Evolutionary conservation across 2,329 filamentous ascomycete species (phyloP).

Genomic region (Torrubiellomyces zombiae): DNA sequence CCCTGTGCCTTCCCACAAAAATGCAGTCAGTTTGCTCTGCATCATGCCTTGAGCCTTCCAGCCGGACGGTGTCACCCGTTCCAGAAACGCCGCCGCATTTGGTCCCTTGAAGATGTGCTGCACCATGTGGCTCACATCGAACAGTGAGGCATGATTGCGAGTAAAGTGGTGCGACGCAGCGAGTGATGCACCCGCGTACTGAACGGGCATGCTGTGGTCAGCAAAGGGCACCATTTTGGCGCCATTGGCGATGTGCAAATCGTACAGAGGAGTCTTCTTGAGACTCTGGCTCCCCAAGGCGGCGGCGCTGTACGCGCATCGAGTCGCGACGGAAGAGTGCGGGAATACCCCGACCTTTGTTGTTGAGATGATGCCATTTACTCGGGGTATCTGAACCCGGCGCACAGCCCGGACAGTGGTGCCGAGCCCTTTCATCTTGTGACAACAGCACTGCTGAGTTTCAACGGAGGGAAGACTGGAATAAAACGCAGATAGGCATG

Average conservation of each 20-base stretch:
- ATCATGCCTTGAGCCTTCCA: conserved; percentile 46
- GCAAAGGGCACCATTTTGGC: conserved; percentile 97
- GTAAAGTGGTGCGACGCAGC: conserved; percentile 82
- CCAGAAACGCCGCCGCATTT: conserved; percentile 64
- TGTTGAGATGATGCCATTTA: too few relatives aligned
- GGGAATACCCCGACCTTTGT: too few relatives aligned
- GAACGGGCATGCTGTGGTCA: conserved; percentile 81
- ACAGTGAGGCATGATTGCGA: conserved; percentile 70
- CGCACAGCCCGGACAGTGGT: conserved; percentile 15
- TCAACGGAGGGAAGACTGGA: too few relatives aligned
- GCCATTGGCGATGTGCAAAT: conserved; percentile 59
- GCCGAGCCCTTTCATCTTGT: conserved; percentile 16
- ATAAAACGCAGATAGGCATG: too few relatives aligned
- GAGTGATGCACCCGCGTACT: conserved; percentile 65
- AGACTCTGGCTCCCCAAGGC: conserved; percentile 23
- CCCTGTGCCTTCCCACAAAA: conserved; percentile 64
- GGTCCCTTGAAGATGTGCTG: conserved; percentile 76
- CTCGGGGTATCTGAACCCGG: conserved; percentile 10
- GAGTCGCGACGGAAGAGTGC: too few relatives aligned
- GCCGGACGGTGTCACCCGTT: conserved; percentile 66
- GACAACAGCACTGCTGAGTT: conserved; percentile 8
- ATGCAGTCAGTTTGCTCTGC: conserved; percentile 66
- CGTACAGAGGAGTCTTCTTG: conserved; percentile 63
- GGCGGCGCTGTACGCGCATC: conserved; percentile 8
- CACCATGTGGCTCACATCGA: conserved; percentile 95